Evolutionary conservation across 2,329 filamentous ascomycete species (phyloP), one percentile per base, ranked within the genome.

Genomic region (Xylaria hypoxylon): DNA sequence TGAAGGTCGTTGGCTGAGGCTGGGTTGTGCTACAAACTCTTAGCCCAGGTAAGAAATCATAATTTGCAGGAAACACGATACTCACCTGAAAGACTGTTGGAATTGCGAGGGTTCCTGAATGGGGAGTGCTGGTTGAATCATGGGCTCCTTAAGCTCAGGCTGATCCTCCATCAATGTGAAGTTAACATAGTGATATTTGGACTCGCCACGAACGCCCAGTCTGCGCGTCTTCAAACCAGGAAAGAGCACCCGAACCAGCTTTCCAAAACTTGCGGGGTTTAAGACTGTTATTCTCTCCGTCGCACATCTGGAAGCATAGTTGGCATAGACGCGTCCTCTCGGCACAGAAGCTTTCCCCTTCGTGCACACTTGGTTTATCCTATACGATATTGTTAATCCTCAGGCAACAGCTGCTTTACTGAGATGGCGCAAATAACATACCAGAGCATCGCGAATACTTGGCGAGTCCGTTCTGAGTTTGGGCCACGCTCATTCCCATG

Each of bases 241-340:
- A 74, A 98, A 99, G 58, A 99, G 91, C 44, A 99, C 95, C 35
- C 96, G 90, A 38, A 99, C 96, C 48, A 99, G 87, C 80, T 99
- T 99, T 63, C 96, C 96, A 80, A 99, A 99, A 31, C 95, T 98
- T 10, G 96, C 96, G 47, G 96, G 96, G 76, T 99, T 99, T 64
- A 99, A 82, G 10, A 97, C 94, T 0, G 96, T 96, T 44, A 98
- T 96, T 76, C 94, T 89, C 77, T 98, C 94, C 5, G 91, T 96
- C 48, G 93, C 94, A 79, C 96, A 99, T 69, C 93, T 89, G 28
- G 92, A 94, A 53, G 95, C 96, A 79, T 99, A 99, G 77, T 94
- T 94, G 67, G 94, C 93, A 79, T 98, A 99, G 2, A 99, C 96
- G 65, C 95, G 87, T 70, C 96, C 96, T 73, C 96, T 87, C 6